Evolutionary conservation across 352 stramenopile species (phyloP).

Genomic region (Pythium monospermum): DNA sequence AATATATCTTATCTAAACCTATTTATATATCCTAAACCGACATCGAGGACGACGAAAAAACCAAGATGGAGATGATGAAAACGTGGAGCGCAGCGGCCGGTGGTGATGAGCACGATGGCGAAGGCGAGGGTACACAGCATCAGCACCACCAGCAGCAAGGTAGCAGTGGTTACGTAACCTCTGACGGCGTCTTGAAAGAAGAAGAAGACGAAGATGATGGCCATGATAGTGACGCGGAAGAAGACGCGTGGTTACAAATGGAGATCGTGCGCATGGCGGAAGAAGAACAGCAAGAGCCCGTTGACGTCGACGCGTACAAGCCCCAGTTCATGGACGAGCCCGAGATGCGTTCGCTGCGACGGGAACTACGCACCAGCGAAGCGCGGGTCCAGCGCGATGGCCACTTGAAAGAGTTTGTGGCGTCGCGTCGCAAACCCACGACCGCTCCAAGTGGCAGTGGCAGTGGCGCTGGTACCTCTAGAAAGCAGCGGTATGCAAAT

Average conservation of each 20-base stretch:
- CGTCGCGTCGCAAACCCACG: constrained; percentile 27
- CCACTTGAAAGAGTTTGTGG: constrained; percentile 42
- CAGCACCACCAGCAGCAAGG: too few relatives aligned
- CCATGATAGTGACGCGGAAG: constrained; percentile 9
- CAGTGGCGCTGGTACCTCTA: background rate
- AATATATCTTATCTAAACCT: too few relatives aligned
- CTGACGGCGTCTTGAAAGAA: background rate
- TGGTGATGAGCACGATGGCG: too few relatives aligned
- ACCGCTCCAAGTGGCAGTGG: background rate
- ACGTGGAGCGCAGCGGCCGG: too few relatives aligned
- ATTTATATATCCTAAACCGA: background rate
- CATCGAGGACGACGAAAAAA: background rate
- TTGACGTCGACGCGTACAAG: constrained; percentile 34
- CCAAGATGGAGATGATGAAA: too few relatives aligned
- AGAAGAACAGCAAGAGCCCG: constrained; percentile 10
- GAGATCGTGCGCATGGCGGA: constrained; percentile 12
- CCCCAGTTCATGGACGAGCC: constrained; percentile 53
- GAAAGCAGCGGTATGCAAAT: background rate
- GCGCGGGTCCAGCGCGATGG: constrained; percentile 36
- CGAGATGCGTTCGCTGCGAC: constrained; percentile 40
- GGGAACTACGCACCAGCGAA: constrained; percentile 32
- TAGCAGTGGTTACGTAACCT: background rate
- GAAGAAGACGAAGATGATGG: constrained; percentile 6
- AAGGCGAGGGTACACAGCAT: too few relatives aligned
- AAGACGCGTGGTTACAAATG: constrained; percentile 15